Evolutionary conservation across 345 rosid genomes (phyloP).

Genomic region (Pelargonium nanum): DNA sequence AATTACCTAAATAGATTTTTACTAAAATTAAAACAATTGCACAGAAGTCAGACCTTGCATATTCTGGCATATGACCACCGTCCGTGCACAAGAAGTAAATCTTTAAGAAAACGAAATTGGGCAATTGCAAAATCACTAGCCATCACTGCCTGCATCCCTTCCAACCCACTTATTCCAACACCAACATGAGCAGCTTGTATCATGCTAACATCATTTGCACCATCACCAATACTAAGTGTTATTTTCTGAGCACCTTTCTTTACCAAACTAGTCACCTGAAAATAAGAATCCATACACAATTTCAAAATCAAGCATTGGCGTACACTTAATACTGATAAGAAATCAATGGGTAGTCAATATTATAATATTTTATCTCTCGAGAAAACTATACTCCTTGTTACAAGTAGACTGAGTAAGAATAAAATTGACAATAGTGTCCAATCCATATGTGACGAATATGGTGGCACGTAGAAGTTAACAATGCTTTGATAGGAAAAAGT

Average conservation of each 20-base stretch:
- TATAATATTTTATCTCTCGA: too few species aligned
- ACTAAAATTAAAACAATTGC: background rate
- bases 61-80: slow-evolving; percentile 97
- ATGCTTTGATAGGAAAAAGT: background rate
- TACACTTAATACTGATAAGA: too few species aligned
- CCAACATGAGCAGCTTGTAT: slow-evolving; percentile 99
- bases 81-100: slow-evolving; percentile 96
- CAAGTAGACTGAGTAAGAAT: too few species aligned
- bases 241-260: slow-evolving; percentile 94
- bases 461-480: background rate
- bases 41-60: slow-evolving; percentile 66
- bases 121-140: slow-evolving; percentile 99
- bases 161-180: slow-evolving; percentile 94
- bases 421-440: too few species aligned
- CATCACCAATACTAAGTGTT: slow-evolving; percentile 98
- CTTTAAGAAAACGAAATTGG: slow-evolving; percentile 86
- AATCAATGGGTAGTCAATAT: too few species aligned
- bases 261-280: slow-evolving; percentile 89
- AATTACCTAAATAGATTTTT: slow-evolving; percentile 12
- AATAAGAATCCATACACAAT: background rate
- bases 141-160: slow-evolving; percentile 99
- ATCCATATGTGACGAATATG: too few species aligned
- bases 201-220: slow-evolving; percentile 99
- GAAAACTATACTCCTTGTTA: too few species aligned
- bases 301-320: background rate